Evolutionary conservation across 345 rosid genomes (phyloP).

Genomic region (Jatropha curcas): DNA sequence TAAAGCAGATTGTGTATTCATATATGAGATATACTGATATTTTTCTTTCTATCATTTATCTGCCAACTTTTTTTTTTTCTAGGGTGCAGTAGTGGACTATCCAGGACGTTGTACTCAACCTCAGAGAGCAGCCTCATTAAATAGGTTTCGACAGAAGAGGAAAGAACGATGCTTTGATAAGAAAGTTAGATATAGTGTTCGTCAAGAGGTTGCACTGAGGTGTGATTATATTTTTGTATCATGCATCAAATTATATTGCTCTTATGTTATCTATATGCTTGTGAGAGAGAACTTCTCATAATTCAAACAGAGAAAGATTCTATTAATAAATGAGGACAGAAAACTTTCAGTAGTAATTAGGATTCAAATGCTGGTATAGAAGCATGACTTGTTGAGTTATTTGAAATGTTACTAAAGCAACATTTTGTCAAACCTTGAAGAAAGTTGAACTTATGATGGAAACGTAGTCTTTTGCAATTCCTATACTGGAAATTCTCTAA

Average conservation of each 20-base stretch:
- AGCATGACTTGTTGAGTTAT: background rate
- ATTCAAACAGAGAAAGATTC: background rate
- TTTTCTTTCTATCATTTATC: background rate
- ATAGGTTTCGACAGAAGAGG: constrained; percentile 90
- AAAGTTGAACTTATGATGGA: background rate
- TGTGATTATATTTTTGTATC: constrained; percentile 24
- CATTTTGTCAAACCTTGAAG: background rate
- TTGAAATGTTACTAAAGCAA: background rate
- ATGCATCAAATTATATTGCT: background rate
- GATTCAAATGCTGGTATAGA: background rate
- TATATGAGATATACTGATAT: constrained; percentile 1
- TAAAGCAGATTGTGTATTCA: background rate
- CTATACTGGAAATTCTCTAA: background rate
- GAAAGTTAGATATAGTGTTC: constrained; percentile 93
- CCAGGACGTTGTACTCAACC: constrained; percentile 72
- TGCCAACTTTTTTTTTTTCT: constrained; percentile 6
- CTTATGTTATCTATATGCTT: background rate
- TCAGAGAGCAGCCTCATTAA: constrained; percentile 81
- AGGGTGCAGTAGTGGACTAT: constrained; percentile 54
- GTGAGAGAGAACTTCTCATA: background rate
- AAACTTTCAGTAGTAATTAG: background rate
- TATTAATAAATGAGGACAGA: background rate
- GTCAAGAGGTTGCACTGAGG: constrained; percentile 98
- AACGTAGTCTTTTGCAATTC: background rate
- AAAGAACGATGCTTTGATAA: constrained; percentile 88